Evolutionary conservation across 208 protist species (phyloP), one percentile per base, ranked within the genome.

Genomic region (Acanthamoeba culbertsoni): DNA sequence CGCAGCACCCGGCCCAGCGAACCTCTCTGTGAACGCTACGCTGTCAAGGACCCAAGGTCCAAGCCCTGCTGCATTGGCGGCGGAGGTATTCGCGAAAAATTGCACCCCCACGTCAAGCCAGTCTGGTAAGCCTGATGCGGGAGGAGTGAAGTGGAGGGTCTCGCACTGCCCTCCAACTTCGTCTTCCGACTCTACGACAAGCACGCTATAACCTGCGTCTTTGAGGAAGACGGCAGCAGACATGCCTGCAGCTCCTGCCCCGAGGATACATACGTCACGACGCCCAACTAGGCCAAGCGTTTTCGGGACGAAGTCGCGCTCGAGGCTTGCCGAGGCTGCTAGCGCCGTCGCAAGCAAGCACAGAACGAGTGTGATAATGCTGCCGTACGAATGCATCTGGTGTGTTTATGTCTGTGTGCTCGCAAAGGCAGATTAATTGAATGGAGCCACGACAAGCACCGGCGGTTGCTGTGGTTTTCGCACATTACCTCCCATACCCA

Each of bases 141-240:
- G 48, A 6, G 77, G 48, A 37, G 77, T 62, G 77, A 88, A 88
- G 77, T 88, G 37, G 45, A 65, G 33, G 1, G 77, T 88, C 28
- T 88, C 53, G 77, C 77, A 88, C 48, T 88, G 77, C 10, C 77
- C 77, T 3, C 77, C 77, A 28, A 88, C 33, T 6, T 8, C 7
- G 45, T 8, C 16, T 2, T 8, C 45, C 20, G 77, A 53, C 5
- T 88, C 77, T 18, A 88, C 45, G 23, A 88, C 77, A 31, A 88
- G 18, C 45, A 88, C 77, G 48, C 77, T 88, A 46, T 62, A 62
- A 20, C 77, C 77, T 1, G 20, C 20, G 53, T 88, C 77, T 46
- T 88, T 88, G 6, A 88, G 45, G 37, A 88, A 88, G n/a, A 88
- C 77, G 7, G 77, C 77, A 35, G 77, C 77, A 6, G 77, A 88